phyloP scores from a whole-genome alignment of 2,329 filamentous ascomycete genomes.

The Alternaria sp. region DNA sequence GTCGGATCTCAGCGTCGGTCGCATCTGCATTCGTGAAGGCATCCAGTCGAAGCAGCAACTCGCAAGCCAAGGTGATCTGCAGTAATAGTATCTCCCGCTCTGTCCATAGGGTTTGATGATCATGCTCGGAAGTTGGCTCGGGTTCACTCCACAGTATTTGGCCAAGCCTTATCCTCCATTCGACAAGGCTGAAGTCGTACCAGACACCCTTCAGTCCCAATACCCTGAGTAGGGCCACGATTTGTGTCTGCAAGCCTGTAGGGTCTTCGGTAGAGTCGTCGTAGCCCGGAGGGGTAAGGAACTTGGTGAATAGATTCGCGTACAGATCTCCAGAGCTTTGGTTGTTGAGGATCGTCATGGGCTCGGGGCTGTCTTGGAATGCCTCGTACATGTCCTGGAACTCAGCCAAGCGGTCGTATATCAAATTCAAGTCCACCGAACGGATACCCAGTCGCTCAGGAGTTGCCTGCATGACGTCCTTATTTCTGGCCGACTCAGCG shows the following conservation, averaged over 20 bases:
- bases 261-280: conserved; percentile 58
- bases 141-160: conserved; percentile 70
- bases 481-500: conserved; percentile 50
- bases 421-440: conserved; percentile 35
- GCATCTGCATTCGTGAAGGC: conserved; percentile 48
- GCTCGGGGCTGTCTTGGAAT: conserved; percentile 60
- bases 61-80: conserved; percentile 61
- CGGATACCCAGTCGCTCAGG: conserved; percentile 50
- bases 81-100: conserved; percentile 62
- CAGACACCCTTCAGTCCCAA: conserved; percentile 71
- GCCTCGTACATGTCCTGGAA: conserved; percentile 62
- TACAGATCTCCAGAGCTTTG: conserved; percentile 60
- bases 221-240: conserved; percentile 70
- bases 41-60: conserved; percentile 62
- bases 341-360: conserved; percentile 58
- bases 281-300: conserved; percentile 50
- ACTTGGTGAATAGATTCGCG: conserved; percentile 51
- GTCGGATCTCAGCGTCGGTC: conserved; percentile 45
- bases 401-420: conserved; percentile 48
- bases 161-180: conserved; percentile 76
- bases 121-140: conserved; percentile 28
- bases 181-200: conserved; percentile 76
- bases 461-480: conserved; percentile 47
- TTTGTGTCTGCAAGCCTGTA: conserved; percentile 71
- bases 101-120: conserved; percentile 33